Conservation (phyloP, 192 early-diverging fungal genomes). For the Mortierella hygrophila region DNA sequence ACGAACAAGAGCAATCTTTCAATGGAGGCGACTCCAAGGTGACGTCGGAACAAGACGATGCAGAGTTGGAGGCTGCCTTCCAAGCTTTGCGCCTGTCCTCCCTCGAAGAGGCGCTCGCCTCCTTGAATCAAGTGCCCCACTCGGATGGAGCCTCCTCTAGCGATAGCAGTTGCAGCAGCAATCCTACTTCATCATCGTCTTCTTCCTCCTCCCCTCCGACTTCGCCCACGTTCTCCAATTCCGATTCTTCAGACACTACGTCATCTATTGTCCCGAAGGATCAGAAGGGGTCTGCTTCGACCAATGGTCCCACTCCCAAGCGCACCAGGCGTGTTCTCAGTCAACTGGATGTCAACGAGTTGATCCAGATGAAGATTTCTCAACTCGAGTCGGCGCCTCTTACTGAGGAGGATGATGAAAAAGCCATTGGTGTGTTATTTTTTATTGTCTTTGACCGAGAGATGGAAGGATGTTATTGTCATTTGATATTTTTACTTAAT, state of each 20-base stretch:
- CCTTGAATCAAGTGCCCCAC: neutral
- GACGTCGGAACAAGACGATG: neutral
- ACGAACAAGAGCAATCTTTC: neutral
- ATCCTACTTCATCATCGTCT: neutral
- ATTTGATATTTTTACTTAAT: neutral
- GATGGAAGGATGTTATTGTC: neutral
- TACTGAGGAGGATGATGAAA: constrained; percentile 71
- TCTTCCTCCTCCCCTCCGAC: neutral
- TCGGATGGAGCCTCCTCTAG: neutral
- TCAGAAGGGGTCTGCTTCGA: neutral
- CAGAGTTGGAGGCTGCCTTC: constrained; percentile 17
- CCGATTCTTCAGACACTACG: neutral
- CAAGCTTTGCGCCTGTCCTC: constrained; percentile 2
- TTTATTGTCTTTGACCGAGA: neutral
- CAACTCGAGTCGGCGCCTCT: constrained; percentile 64
- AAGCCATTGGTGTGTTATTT: constrained; percentile 60
- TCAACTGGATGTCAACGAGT: constrained; percentile 64
- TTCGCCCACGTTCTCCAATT: constrained; percentile 7
- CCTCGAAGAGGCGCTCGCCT: constrained; percentile 1
- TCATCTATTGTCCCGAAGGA: neutral
- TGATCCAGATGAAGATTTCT: constrained; percentile 69
- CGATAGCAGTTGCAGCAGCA: neutral
- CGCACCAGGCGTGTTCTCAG: constrained; percentile 52
- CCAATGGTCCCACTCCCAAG: constrained; percentile 8
- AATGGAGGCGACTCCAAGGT: neutral